Percentiles rank a stretch among this genome's conserved stretches.
These are phyloP conservation scores for Catunica adiposa DNA, from an alignment of 2,329 filamentous ascomycete genomes.

Conservation along the genomic window DNA sequence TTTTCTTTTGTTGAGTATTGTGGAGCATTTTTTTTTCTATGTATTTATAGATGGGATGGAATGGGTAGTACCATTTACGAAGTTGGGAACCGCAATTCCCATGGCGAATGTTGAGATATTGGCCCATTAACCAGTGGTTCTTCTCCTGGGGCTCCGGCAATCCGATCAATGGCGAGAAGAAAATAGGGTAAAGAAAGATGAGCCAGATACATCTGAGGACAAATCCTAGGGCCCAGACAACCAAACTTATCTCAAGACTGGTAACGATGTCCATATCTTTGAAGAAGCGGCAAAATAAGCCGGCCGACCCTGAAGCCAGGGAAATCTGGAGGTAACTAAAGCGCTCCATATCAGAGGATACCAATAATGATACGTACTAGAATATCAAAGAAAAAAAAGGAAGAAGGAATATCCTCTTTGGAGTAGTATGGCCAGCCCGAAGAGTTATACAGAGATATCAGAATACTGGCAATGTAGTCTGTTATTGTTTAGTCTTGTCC, in stretches of 20 bases:
- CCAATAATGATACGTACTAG: neutral
- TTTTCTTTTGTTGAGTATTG: conserved; percentile 1
- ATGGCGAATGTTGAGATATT: conserved; percentile 19
- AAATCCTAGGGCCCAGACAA: conserved; percentile 24
- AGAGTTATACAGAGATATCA: no score
- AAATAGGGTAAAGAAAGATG: conserved; percentile 31
- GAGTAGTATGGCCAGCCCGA: no score
- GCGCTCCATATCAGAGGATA: neutral
- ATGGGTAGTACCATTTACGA: neutral
- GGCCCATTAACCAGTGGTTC: conserved; percentile 32
- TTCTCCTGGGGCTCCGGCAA: conserved; percentile 28
- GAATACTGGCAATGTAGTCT: no score
- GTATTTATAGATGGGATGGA: no score
- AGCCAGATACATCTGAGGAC: conserved; percentile 25
- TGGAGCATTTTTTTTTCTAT: no score
- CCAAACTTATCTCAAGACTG: neutral
- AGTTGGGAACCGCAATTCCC: neutral
- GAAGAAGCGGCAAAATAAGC: neutral
- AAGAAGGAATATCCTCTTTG: neutral
- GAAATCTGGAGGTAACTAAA: neutral
- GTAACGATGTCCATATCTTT: neutral
- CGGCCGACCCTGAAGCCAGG: neutral
- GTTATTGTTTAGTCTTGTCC: no score
- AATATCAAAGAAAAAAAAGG: neutral
- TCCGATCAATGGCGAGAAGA: conserved; percentile 32